phyloP scores from a whole-genome alignment of 2,329 filamentous ascomycete species.

The Arthroderma sp. region DNA sequence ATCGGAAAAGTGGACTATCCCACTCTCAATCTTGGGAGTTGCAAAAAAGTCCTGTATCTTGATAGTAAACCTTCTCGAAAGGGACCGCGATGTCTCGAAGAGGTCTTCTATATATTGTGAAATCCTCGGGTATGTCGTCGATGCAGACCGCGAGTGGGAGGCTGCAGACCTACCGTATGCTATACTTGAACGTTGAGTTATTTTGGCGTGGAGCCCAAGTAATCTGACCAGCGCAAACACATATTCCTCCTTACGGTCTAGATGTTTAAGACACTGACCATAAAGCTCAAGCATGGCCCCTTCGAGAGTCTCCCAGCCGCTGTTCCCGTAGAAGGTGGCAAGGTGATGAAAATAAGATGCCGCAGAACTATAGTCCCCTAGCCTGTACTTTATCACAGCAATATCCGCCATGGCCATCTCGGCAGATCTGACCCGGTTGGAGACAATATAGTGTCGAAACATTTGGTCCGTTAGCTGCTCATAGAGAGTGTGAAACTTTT shows the following conservation, averaged over 20 bases:
- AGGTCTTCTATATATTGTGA: slow-evolving; percentile 29
- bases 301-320: slow-evolving; percentile 67
- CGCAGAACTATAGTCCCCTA: slow-evolving; percentile 60
- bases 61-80: slow-evolving; percentile 51
- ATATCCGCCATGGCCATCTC: slow-evolving; percentile 72
- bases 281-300: slow-evolving; percentile 78
- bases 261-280: slow-evolving; percentile 62
- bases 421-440: slow-evolving; percentile 63
- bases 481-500: slow-evolving; percentile 54
- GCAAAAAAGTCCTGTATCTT: slow-evolving; percentile 63
- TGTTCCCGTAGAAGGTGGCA: slow-evolving; percentile 63
- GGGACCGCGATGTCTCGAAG: slow-evolving; percentile 33
- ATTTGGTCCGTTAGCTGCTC: slow-evolving; percentile 74
- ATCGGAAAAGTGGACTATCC: slow-evolving; percentile 54
- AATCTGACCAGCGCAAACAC: slow-evolving; percentile 62
- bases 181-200: slow-evolving; percentile 22
- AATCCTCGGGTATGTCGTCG: slow-evolving; percentile 12
- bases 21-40: slow-evolving; percentile 52
- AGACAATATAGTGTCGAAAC: slow-evolving; percentile 67
- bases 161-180: slow-evolving; percentile 13
- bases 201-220: slow-evolving; percentile 25
- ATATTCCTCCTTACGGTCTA: slow-evolving; percentile 66
- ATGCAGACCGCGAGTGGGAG: slow-evolving; percentile 12
- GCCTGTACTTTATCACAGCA: slow-evolving; percentile 66
- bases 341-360: slow-evolving; percentile 66